A percentile compares a stretch with the other conserved stretches of the same genome.
Evolutionary conservation across 805 yeast genomes (phyloP).

Genomic region (Saccharomycopsis synnaedendra): DNA sequence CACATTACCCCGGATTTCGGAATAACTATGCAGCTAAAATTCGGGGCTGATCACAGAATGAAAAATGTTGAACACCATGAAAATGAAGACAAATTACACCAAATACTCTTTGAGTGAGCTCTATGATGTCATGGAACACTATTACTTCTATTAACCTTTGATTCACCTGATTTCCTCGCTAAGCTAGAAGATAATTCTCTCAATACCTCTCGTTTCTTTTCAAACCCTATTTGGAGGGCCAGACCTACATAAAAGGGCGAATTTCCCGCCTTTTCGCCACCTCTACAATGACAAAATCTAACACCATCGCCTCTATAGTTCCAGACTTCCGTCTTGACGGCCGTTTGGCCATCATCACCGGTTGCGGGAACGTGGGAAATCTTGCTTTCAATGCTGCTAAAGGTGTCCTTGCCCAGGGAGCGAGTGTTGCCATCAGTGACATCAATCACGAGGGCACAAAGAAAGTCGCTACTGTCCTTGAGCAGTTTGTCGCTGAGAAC

Average conservation of each 20-base stretch:
- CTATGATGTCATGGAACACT: no score
- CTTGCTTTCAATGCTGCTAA: conserved; percentile 53
- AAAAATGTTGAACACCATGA: no score
- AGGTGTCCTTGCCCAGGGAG: conserved; percentile 57
- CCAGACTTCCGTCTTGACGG: conserved; percentile 62
- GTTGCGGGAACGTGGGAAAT: conserved; percentile 61
- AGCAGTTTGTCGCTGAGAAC: conserved; percentile 29
- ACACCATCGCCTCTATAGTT: conserved; percentile 30
- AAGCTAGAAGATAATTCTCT: no score
- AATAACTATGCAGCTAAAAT: no score
- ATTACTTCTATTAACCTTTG: no score
- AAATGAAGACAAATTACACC: no score
- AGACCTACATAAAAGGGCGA: not conserved
- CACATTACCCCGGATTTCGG: no score
- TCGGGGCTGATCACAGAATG: no score
- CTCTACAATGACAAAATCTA: conserved; percentile 1
- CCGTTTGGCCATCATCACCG: conserved; percentile 62
- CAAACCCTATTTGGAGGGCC: no score
- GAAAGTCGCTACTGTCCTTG: conserved; percentile 38
- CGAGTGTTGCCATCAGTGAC: conserved; percentile 64
- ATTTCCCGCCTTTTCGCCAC: not conserved
- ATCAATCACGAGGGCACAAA: conserved; percentile 49
- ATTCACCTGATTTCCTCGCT: no score
- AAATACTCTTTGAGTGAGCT: no score
- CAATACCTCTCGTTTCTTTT: no score